These are phyloP conservation scores for Pelargonium cotyledonis DNA, from an alignment of 441 rosid genomes.

Conservation along the genomic window DNA sequence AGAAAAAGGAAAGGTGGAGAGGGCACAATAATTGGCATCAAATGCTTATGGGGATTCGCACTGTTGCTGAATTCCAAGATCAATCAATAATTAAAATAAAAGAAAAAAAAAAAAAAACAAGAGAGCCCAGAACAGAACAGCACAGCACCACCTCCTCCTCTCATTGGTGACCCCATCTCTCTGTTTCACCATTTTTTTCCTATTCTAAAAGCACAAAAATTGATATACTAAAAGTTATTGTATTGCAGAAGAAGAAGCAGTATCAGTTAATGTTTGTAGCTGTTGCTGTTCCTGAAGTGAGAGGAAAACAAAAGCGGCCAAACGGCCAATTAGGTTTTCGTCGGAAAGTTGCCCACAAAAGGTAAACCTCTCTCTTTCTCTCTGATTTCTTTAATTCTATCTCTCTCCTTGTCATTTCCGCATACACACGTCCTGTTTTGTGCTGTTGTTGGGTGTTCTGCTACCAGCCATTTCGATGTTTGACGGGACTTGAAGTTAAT, in stretches of 20 bases:
- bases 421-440: slow-evolving; percentile 2
- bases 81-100: slow-evolving; percentile 8
- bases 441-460: slow-evolving; percentile 1
- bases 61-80: slow-evolving; percentile 60
- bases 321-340: not conserved
- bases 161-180: not conserved
- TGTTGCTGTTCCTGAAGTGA: not conserved
- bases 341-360: slow-evolving; percentile 6
- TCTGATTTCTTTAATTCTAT: not conserved
- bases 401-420: not conserved
- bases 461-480: slow-evolving; percentile 1
- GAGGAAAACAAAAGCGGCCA: not conserved
- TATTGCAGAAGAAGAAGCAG: not conserved
- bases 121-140: too few relatives aligned
- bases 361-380: not conserved
- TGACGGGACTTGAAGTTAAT: not conserved
- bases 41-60: slow-evolving; percentile 80
- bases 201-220: not conserved
- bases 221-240: not conserved
- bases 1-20: slow-evolving; percentile 36
- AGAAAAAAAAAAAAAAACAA: too few relatives aligned
- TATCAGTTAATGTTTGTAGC: not conserved
- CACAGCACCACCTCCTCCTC: slow-evolving; percentile 2
- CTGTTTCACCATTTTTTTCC: not conserved
- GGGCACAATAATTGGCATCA: slow-evolving; percentile 55